Evolutionary conservation across 1,139 yeast species (phyloP).

Genomic region (Candida buenavistaensis): DNA sequence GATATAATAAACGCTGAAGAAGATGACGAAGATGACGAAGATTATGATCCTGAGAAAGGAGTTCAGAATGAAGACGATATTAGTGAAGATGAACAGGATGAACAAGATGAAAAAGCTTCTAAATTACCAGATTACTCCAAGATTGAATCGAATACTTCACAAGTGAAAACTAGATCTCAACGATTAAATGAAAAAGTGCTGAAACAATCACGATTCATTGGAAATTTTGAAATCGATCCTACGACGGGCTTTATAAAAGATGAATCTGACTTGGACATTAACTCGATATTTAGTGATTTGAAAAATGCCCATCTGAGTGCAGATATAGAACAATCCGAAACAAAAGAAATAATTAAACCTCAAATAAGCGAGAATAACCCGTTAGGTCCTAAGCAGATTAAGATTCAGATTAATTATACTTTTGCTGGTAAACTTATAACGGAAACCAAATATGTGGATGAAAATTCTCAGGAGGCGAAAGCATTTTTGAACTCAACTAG

Average conservation of each 20-base stretch:
- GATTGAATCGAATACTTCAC: constrained; percentile 32
- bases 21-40: constrained; percentile 16
- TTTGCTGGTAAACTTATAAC: constrained; percentile 86
- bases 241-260: constrained; percentile 28
- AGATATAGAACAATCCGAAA: constrained; percentile 2
- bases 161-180: constrained; percentile 42
- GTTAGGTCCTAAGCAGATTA: constrained; percentile 49
- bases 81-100: constrained; percentile 33
- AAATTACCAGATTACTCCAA: constrained; percentile 37
- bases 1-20: constrained; percentile 6
- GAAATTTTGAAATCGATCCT: constrained; percentile 20
- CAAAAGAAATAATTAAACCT: constrained; percentile 36
- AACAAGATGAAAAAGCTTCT: constrained; percentile 23
- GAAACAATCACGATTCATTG: constrained; percentile 14
- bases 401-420: constrained; percentile 74
- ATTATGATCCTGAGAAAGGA: constrained; percentile 15
- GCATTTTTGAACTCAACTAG: constrained; percentile 68
- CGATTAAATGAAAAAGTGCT: constrained; percentile 19
- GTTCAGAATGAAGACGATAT: constrained; percentile 14
- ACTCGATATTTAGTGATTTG: constrained; percentile 34
- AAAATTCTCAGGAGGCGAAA: constrained; percentile 80
- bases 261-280: constrained; percentile 33
- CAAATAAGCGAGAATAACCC: constrained; percentile 14
- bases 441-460: constrained; percentile 75
- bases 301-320: constrained; percentile 27